phyloP scores from a whole-genome alignment of 2,329 filamentous ascomycete species.

The Harringtonia aguacate region DNA sequence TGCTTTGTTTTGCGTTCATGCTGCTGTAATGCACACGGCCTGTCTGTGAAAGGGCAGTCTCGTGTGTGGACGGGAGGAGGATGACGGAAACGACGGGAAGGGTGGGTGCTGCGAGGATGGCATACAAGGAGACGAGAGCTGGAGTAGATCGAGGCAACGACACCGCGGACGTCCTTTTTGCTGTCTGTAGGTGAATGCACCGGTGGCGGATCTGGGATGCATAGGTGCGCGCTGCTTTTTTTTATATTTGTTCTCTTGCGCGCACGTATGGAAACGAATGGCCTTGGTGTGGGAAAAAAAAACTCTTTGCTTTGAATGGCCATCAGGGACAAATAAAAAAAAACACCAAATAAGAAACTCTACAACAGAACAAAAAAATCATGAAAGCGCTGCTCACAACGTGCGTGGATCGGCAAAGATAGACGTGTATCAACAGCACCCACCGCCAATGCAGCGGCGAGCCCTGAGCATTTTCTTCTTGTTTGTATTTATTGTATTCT shows the following conservation, averaged over 20 bases:
- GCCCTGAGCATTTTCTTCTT: background rate
- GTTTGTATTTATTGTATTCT: background rate
- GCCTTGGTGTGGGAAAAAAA: slow-evolving; percentile 2
- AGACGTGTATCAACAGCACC: too few relatives aligned
- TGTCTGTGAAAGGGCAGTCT: too few relatives aligned
- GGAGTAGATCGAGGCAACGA: background rate
- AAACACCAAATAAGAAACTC: background rate
- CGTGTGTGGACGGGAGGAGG: too few relatives aligned
- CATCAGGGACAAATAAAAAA: slow-evolving; percentile 3
- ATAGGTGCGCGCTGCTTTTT: slow-evolving; percentile 6
- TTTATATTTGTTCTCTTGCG: slow-evolving; percentile 4
- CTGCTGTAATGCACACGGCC: too few relatives aligned
- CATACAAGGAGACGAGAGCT: too few relatives aligned
- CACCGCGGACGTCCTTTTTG: background rate
- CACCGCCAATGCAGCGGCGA: too few relatives aligned
- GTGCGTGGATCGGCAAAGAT: background rate
- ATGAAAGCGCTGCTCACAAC: too few relatives aligned
- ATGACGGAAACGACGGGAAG: too few relatives aligned
- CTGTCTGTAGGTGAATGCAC: slow-evolving; percentile 1
- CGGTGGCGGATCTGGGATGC: slow-evolving; percentile 2
- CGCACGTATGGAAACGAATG: slow-evolving; percentile 2
- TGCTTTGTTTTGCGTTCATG: too few relatives aligned
- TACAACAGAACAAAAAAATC: slow-evolving; percentile 7
- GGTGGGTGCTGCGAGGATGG: too few relatives aligned
- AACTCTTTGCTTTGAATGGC: background rate